Conservation (phyloP, 371 early-diverging fungal genomes). For the Nematocida ironsii region DNA sequence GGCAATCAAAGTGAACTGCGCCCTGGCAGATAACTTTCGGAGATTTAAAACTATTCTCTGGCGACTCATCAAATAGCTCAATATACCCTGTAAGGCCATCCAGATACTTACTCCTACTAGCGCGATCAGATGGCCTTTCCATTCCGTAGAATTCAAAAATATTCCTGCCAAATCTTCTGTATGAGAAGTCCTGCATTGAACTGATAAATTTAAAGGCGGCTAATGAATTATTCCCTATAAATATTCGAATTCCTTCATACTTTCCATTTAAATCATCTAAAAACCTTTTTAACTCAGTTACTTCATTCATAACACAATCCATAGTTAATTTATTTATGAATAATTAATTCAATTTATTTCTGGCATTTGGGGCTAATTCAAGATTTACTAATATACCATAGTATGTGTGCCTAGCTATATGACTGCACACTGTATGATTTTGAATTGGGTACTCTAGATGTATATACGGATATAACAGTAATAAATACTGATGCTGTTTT, state of each 20-base stretch:
- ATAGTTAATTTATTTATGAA: constrained; percentile 7
- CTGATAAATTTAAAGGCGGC: constrained; percentile 96
- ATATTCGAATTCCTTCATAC: constrained; percentile 43
- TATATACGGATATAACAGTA: constrained; percentile 3
- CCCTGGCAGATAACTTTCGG: constrained; percentile 90
- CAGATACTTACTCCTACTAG: constrained; percentile 90
- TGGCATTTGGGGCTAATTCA: too few relatives aligned
- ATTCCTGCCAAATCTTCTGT: constrained; percentile 87
- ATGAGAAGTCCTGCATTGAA: constrained; percentile 91
- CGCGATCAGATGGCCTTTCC: constrained; percentile 78
- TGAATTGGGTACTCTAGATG: constrained; percentile 21
- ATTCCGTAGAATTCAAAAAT: constrained; percentile 87
- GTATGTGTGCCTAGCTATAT: neutral
- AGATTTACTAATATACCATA: constrained; percentile 11
- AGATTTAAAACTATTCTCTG: constrained; percentile 93
- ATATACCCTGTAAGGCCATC: constrained; percentile 94
- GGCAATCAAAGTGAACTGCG: constrained; percentile 85
- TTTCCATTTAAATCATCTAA: constrained; percentile 5
- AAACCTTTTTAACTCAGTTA: neutral
- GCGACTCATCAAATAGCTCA: constrained; percentile 87
- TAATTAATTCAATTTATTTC: constrained; percentile 39
- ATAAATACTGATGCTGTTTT: constrained; percentile 9
- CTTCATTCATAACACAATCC: constrained; percentile 3
- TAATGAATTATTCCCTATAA: constrained; percentile 90
- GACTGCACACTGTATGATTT: constrained; percentile 25